These are phyloP conservation scores for Sporopachydermia cereana DNA, from an alignment of 1,139 yeast species.

Conservation along the genomic window DNA sequence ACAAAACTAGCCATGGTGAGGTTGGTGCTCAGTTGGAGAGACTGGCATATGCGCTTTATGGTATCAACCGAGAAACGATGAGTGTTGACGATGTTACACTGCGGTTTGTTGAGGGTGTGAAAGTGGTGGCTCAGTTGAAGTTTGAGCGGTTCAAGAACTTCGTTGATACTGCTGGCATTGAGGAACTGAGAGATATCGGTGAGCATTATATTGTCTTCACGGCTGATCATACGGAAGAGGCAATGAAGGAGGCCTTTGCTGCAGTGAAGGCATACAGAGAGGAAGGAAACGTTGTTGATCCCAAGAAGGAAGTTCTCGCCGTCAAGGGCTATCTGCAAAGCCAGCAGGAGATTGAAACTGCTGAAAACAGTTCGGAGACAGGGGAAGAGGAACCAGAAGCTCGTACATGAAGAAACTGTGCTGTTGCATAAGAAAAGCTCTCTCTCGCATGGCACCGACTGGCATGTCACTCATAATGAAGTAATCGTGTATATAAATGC, in stretches of 20 bases:
- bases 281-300: slow-evolving; percentile 8
- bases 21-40: slow-evolving; percentile 63
- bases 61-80: slow-evolving; percentile 46
- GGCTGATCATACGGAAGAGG: slow-evolving; percentile 34
- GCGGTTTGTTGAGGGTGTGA: slow-evolving; percentile 55
- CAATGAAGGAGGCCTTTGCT: slow-evolving; percentile 38
- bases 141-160: slow-evolving; percentile 32
- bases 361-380: background rate
- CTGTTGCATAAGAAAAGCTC: too few relatives aligned
- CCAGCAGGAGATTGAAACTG: slow-evolving; percentile 2
- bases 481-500: too few relatives aligned
- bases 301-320: slow-evolving; percentile 12
- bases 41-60: slow-evolving; percentile 71
- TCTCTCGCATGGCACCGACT: too few relatives aligned
- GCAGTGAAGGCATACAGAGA: slow-evolving; percentile 32
- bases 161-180: background rate
- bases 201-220: slow-evolving; percentile 40
- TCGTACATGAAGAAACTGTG: too few relatives aligned
- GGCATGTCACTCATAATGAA: too few relatives aligned
- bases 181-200: slow-evolving; percentile 31
- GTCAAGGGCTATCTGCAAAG: background rate
- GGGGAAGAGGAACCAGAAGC: background rate
- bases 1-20: slow-evolving; percentile 43
- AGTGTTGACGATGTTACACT: slow-evolving; percentile 42
- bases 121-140: slow-evolving; percentile 56